Percentiles rank a stretch among this genome's conserved stretches.
phyloP scores from a whole-genome alignment of 2,329 filamentous ascomycete genomes.

The Lachnellula cervina region DNA sequence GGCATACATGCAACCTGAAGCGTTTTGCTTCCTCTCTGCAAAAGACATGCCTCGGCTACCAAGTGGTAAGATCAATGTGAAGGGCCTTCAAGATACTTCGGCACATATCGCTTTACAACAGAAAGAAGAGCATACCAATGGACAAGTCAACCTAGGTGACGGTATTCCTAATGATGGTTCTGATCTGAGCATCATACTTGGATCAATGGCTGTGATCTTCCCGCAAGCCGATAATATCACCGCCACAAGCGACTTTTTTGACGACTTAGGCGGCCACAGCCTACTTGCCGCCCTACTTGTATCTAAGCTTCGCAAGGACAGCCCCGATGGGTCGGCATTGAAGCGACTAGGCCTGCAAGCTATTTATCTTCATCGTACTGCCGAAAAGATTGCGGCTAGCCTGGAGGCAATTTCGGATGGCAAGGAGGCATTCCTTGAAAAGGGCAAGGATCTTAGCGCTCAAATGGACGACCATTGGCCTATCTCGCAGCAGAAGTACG shows the following conservation, averaged over 20 bases:
- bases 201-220: neutral
- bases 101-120: neutral
- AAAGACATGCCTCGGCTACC: conserved; percentile 5
- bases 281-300: conserved; percentile 2
- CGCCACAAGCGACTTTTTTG: neutral
- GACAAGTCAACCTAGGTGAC: neutral
- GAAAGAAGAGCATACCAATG: neutral
- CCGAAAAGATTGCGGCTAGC: neutral
- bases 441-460: neutral
- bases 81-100: conserved; percentile 1
- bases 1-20: conserved; percentile 5
- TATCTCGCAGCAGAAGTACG: neutral
- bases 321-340: neutral
- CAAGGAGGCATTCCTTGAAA: neutral
- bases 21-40: neutral
- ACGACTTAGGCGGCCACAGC: conserved; percentile 1
- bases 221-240: neutral
- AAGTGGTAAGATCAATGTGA: conserved; percentile 4
- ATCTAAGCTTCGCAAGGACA: conserved; percentile 2
- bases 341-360: neutral
- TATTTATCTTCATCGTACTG: conserved; percentile 3
- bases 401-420: neutral
- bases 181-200: neutral
- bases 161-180: neutral
- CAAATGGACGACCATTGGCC: conserved; percentile 1